phyloP scores from a whole-genome alignment of 73 alveolate species.

The Symbiodinium pilosum region DNA sequence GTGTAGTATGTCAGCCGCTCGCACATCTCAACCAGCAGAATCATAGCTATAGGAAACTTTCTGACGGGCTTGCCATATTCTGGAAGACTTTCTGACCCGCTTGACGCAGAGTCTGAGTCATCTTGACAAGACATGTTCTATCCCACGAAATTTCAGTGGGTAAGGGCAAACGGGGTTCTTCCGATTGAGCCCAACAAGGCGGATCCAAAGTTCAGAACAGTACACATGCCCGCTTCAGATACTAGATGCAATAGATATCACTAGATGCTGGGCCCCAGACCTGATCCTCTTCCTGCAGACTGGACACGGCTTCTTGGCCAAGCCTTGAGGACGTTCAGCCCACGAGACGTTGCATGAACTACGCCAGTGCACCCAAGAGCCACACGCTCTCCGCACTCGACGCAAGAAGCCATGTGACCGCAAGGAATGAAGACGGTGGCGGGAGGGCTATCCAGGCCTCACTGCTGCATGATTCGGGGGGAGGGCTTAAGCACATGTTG shows the following conservation, averaged over 20 bases:
- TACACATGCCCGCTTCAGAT: no score
- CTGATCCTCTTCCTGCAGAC: conserved; percentile 80
- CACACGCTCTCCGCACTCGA: conserved; percentile 37
- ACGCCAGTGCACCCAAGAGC: no score
- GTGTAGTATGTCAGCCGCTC: conserved; percentile 88
- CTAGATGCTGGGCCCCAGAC: conserved; percentile 39
- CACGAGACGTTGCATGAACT: no score
- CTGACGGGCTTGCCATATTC: background rate
- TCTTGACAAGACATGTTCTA: no score
- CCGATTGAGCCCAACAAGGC: no score
- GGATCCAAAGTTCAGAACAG: no score
- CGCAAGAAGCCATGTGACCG: conserved; percentile 85
- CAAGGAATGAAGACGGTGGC: conserved; percentile 55
- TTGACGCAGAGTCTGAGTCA: no score
- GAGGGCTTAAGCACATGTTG: no score
- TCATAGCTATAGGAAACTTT: conserved; percentile 33
- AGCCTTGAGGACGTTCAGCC: background rate
- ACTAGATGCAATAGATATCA: no score
- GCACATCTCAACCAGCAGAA: conserved; percentile 60
- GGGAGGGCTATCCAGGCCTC: conserved; percentile 44
- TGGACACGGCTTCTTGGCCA: conserved; percentile 69
- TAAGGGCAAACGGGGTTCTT: background rate
- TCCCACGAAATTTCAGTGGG: no score
- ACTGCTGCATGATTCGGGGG: background rate
- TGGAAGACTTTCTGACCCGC: no score